These are phyloP conservation scores for Rhipidocladum racemiflorum DNA, from an alignment of 176 grass and related monocot genomes.

Conservation along the genomic window DNA sequence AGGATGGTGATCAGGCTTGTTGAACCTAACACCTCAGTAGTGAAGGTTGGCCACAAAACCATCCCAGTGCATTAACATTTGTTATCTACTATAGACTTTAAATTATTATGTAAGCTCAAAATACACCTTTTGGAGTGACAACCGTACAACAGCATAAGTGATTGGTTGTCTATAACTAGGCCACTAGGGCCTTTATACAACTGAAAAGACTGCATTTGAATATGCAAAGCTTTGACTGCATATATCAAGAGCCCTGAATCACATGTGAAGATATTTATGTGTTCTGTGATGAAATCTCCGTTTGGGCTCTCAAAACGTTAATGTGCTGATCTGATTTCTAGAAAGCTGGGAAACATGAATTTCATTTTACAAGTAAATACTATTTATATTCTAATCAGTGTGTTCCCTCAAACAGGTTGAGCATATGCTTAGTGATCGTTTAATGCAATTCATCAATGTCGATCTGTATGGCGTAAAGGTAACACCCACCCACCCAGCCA, in stretches of 20 bases:
- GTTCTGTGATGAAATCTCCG: not conserved
- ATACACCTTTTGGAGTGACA: not conserved
- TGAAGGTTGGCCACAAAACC: conserved; percentile 2
- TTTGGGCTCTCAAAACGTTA: not conserved
- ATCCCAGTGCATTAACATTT: not conserved
- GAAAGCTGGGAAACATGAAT: not conserved
- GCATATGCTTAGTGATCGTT: conserved; percentile 89
- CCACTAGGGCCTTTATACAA: not conserved
- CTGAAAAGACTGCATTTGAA: not conserved
- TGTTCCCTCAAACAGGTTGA: conserved; percentile 67
- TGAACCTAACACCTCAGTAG: not conserved
- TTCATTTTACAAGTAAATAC: no score
- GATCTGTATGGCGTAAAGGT: conserved; percentile 89
- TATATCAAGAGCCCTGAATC: conserved; percentile 17
- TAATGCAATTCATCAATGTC: conserved; percentile 65
- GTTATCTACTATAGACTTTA: not conserved
- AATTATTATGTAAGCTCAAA: not conserved
- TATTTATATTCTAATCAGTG: conserved; percentile 18
- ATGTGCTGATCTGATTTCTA: not conserved
- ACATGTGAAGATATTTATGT: not conserved
- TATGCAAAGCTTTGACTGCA: not conserved
- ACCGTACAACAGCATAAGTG: not conserved
- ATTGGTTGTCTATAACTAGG: not conserved
- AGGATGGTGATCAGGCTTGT: not conserved
- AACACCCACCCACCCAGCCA: not conserved